A percentile compares a stretch with the other conserved stretches of the same genome.
These are phyloP conservation scores for Phyllachora maydis DNA, from an alignment of 2,329 filamentous ascomycete genomes.

Conservation along the genomic window DNA sequence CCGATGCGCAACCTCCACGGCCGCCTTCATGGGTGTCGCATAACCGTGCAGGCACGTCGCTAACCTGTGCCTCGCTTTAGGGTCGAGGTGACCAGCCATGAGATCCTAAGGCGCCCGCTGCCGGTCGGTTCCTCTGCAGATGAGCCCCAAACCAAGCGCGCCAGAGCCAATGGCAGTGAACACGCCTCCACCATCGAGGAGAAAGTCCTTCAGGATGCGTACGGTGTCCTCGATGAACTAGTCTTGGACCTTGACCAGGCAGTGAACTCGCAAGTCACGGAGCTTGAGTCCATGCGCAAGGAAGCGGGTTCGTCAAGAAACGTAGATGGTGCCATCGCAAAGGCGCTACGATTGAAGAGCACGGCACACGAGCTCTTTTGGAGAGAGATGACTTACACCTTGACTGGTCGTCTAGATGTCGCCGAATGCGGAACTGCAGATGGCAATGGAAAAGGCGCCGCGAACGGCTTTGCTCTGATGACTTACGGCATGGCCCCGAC, in stretches of 20 bases:
- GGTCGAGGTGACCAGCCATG: constrained; percentile 25
- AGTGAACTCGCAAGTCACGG: constrained; percentile 17
- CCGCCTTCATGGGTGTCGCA: constrained; percentile 1
- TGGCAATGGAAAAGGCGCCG: too few relatives aligned
- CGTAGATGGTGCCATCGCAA: constrained; percentile 17
- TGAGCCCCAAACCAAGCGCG: constrained; percentile 37
- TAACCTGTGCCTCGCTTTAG: constrained; percentile 17
- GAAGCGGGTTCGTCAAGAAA: constrained; percentile 9
- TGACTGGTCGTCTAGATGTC: too few relatives aligned
- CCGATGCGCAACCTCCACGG: constrained; percentile 2
- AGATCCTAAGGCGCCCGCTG: constrained; percentile 32
- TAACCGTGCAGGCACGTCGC: constrained; percentile 6
- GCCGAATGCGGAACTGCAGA: too few relatives aligned
- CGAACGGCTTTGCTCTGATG: constrained; percentile 45
- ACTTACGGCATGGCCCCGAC: constrained; percentile 56
- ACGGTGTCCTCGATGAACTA: constrained; percentile 43
- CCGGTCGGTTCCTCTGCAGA: constrained; percentile 16
- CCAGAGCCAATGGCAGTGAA: constrained; percentile 28
- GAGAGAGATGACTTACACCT: constrained; percentile 36
- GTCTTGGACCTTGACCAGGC: constrained; percentile 28
- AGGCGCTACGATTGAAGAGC: constrained; percentile 36
- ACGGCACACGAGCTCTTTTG: constrained; percentile 40
- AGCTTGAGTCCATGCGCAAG: constrained; percentile 18
- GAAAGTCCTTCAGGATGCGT: constrained; percentile 28
- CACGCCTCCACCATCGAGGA: constrained; percentile 25